These are phyloP conservation scores for Solidago caesia DNA, from an alignment of 129 eudicot genomes.

Conservation along the genomic window DNA sequence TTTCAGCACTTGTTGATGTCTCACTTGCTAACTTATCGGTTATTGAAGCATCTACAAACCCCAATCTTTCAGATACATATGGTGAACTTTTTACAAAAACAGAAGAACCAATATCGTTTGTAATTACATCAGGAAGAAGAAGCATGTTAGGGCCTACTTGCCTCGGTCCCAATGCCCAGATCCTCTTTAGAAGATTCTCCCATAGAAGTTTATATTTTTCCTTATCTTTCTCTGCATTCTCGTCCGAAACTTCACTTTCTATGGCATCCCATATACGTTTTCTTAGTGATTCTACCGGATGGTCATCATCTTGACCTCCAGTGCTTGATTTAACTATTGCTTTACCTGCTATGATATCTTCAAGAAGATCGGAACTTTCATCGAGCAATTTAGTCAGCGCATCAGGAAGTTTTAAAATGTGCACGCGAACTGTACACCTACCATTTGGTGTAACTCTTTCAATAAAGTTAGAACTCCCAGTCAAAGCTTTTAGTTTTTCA, in stretches of 20 bases:
- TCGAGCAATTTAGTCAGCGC: slow-evolving; percentile 80
- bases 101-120: slow-evolving; percentile 27
- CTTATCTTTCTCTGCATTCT: slow-evolving; percentile 43
- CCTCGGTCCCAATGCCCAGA: slow-evolving; percentile 92
- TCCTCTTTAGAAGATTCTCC: slow-evolving; percentile 58
- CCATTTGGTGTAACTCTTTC: slow-evolving; percentile 87
- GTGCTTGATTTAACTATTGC: slow-evolving; percentile 23
- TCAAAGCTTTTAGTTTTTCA: slow-evolving; percentile 57
- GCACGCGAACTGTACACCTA: slow-evolving; percentile 82
- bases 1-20: slow-evolving; percentile 31
- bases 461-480: slow-evolving; percentile 49
- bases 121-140: slow-evolving; percentile 56
- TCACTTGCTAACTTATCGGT: slow-evolving; percentile 13
- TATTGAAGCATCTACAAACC: slow-evolving; percentile 35
- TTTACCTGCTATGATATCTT: slow-evolving; percentile 80
- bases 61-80: slow-evolving; percentile 69
- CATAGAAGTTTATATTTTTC: slow-evolving; percentile 66
- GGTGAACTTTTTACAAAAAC: slow-evolving; percentile 58
- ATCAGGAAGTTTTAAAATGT: slow-evolving; percentile 79
- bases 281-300: slow-evolving; percentile 61
- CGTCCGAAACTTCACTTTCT: slow-evolving; percentile 55
- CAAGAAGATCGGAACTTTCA: slow-evolving; percentile 69
- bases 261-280: slow-evolving; percentile 76
- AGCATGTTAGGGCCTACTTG: slow-evolving; percentile 96
- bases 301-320: slow-evolving; percentile 50